Base-by-base conservation (phyloP, 495 filamentous ascomycete genomes). In the Cairneyella variabilis region DNA sequence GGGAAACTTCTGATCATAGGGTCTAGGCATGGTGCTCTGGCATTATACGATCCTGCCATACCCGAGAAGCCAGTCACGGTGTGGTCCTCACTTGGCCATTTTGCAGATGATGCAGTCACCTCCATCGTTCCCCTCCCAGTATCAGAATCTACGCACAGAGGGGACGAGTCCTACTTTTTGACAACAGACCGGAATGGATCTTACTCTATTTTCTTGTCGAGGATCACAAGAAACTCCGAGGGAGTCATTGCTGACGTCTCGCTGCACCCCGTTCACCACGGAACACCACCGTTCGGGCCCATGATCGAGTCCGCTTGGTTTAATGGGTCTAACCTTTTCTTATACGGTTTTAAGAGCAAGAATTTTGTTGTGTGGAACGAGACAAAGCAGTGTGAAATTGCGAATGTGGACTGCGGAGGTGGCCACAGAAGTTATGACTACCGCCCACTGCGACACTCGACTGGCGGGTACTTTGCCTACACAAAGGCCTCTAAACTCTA, bases 331-430 rank as follows among this genome's bases (percentile, higher is more conserved):
- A 64, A 86, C 26, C 71, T 96, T 1, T 71, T 89, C 48, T 62
- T 95, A 21, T 88, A 84, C 68, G 93, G 93, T 11, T 97, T 96
- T 67, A 79, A 76, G 21, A 81, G 86, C 50, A 87, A 80, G 44
- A 69, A 79, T 28, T 96, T 97, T 54, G 70, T 96, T 12, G 75
- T 89, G 20, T 91, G 87, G 78, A 87, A 95, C 63, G 85, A 86
- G 50, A 79, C 78, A 0, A 71, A 66, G 9, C 77, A 86, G 26
- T 70, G 76, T 21, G 86, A 91, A 59, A 64, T 90, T 5, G 76
- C 84, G 41, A 73, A 69, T 1, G 73, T 95, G 9, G 80, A 89
- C 14, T 96, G 93, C 60, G 91, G 91, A 16, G 92, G 92, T 20
- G 80, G 79, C 0, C 89, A 95, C 57, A 78, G 95, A 16, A 77